phyloP scores from a whole-genome alignment of 768 basidiomycete species.

The Exidia glandulosa region DNA sequence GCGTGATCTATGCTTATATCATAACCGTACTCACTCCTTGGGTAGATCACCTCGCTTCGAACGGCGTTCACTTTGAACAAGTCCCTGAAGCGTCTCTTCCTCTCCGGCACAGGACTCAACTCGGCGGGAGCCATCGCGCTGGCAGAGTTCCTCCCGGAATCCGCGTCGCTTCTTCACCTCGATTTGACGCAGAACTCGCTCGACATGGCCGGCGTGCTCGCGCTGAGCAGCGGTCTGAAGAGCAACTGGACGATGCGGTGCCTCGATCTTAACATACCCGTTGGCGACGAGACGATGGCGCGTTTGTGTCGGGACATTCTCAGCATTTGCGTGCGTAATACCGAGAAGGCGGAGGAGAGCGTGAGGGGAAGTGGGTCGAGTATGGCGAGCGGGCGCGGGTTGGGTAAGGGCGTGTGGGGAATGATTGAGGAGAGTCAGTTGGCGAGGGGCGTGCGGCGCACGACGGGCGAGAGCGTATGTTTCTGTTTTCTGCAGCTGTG shows the following conservation, averaged over 20 bases:
- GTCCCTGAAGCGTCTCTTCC: constrained; percentile 83
- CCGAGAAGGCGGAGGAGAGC: constrained; percentile 64
- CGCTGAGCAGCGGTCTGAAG: constrained; percentile 76
- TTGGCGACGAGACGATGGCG: constrained; percentile 71
- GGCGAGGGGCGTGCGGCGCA: constrained; percentile 53
- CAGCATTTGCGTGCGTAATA: constrained; percentile 85
- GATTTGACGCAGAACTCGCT: constrained; percentile 78
- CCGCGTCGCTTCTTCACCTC: constrained; percentile 75
- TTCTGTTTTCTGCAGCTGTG: background rate
- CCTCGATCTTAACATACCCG: constrained; percentile 85
- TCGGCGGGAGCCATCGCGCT: constrained; percentile 86
- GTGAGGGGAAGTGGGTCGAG: constrained; percentile 12
- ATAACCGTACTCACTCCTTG: constrained; percentile 12
- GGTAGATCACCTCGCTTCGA: constrained; percentile 59
- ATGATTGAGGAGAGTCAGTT: constrained; percentile 81
- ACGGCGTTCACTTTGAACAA: constrained; percentile 90
- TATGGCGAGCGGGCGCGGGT: constrained; percentile 37
- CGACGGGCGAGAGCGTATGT: constrained; percentile 44
- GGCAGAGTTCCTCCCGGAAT: constrained; percentile 93
- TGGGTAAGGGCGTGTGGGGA: constrained; percentile 63
- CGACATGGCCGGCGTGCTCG: constrained; percentile 88
- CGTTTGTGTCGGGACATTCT: constrained; percentile 84
- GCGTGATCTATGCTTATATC: background rate
- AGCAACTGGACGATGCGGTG: constrained; percentile 82
- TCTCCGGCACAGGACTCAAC: constrained; percentile 70